phyloP scores from a whole-genome alignment of 306 rosid genomes.

The Abrus precatorius region DNA sequence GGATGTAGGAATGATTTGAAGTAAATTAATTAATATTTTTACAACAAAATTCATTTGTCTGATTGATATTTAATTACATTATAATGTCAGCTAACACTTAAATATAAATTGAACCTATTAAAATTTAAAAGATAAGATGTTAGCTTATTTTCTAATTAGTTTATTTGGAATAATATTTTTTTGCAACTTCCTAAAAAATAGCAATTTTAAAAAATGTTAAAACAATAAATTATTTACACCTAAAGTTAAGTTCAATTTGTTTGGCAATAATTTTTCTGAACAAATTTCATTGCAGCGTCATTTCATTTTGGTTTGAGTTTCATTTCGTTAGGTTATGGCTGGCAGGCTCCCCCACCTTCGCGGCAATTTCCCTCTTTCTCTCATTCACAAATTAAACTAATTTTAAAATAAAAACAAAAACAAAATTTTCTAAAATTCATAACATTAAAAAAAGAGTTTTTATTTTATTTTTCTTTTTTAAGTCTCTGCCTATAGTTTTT shows the following conservation, averaged over 20 bases:
- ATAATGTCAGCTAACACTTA: too few relatives aligned
- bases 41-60: too few relatives aligned
- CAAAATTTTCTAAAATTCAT: not conserved
- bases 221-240: not conserved
- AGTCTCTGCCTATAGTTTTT: not conserved
- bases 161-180: too few relatives aligned
- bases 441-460: not conserved
- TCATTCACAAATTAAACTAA: conserved; percentile 42
- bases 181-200: too few relatives aligned
- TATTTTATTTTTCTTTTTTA: conserved; percentile 39
- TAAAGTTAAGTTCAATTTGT: too few relatives aligned
- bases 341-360: conserved; percentile 42
- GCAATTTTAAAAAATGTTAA: not conserved
- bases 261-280: not conserved
- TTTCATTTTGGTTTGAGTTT: conserved; percentile 64
- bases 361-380: conserved; percentile 62
- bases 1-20: too few relatives aligned
- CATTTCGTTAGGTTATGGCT: conserved; percentile 42
- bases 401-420: not conserved
- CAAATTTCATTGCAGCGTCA: not conserved
- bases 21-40: too few relatives aligned
- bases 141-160: too few relatives aligned
- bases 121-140: too few relatives aligned
- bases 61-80: too few relatives aligned
- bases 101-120: too few relatives aligned